Conservation (phyloP, 2,329 filamentous ascomycete species). For the Rhytidhysteron rufulum region DNA sequence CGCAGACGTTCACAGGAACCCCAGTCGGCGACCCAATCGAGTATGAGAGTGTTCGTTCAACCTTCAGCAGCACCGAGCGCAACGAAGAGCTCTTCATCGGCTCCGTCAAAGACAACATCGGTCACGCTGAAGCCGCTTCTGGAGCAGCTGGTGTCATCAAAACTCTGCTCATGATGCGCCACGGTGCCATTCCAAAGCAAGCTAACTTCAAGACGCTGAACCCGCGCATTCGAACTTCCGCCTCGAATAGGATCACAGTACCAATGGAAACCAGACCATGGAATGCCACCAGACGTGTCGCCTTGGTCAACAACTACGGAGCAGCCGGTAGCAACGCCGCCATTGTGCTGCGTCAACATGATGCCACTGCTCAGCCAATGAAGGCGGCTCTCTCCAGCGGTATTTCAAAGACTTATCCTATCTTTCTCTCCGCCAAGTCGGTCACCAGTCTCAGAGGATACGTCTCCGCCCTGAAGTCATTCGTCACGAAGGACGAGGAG, state of each 20-base stretch:
- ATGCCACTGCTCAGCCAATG: too few relatives aligned
- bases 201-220: too few relatives aligned
- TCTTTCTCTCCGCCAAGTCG: too few relatives aligned
- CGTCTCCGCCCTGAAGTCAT: too few relatives aligned
- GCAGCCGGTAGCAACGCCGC: constrained; percentile 5
- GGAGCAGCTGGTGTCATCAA: background rate
- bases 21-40: background rate
- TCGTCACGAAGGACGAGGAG: too few relatives aligned
- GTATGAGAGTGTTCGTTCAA: background rate
- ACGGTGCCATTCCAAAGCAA: constrained; percentile 1
- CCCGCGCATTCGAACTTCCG: too few relatives aligned
- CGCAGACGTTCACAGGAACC: too few relatives aligned
- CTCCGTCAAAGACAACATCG: background rate
- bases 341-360: too few relatives aligned
- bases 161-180: background rate
- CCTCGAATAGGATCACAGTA: too few relatives aligned
- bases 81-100: background rate
- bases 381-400: too few relatives aligned
- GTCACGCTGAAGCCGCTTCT: background rate
- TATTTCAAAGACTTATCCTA: too few relatives aligned
- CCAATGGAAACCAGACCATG: constrained; percentile 10
- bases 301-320: constrained; percentile 6
- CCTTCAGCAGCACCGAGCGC: background rate
- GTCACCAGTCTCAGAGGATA: too few relatives aligned
- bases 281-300: background rate